Base-by-base conservation (phyloP, 2,329 filamentous ascomycete genomes). In the Colletotrichum phormii region DNA sequence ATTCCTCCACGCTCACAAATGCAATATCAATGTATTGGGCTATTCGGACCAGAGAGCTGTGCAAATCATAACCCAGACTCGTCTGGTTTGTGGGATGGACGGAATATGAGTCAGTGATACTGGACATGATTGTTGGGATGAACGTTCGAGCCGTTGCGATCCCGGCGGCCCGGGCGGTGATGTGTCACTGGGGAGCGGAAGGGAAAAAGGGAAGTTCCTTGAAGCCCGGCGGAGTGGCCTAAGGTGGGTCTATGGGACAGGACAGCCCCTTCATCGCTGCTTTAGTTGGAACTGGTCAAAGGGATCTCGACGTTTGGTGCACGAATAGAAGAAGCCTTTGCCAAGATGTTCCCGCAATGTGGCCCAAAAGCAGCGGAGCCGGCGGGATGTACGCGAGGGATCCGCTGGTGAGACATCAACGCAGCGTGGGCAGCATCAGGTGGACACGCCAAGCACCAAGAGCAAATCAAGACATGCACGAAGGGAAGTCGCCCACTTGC, bases 381-480 rank as follows among this genome's bases (percentile, higher is more conserved):
- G 55, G 29, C 35, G 65, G 57, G 33, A 54, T 37, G 57, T n/a
- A 55, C 22, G 35, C 58, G 33, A 42, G 58, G 49, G 64, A 31
- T 54, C 42, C 33, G 11, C 13, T 31, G 58, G 35, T 69, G 60
- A 59, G 67, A 69, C 67, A 69, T 5, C 4, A 12, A 13, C 42
- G 49, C 66, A 37, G 66, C 35, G 42, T 64, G 67, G 42, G 13
- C 61, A 70, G 11, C 60, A 29, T 69, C 60, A 69, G 33, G 29
- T 58, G 60, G 60, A 26, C 61, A 49, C 26, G 31, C 31, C 33
- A 35, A 37, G 55, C 29, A 29, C 12, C 18, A 51, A 29, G n/a
- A 42, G 42, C 64, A 1, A n/a, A 15, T 60, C 29, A 67, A 53
- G 37, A 15, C 13, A 42, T n/a, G 42, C 42, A 46, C 42, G 3